Evolutionary conservation across 2,329 filamentous ascomycete species (phyloP).

Genomic region (Endothia cerciana): DNA sequence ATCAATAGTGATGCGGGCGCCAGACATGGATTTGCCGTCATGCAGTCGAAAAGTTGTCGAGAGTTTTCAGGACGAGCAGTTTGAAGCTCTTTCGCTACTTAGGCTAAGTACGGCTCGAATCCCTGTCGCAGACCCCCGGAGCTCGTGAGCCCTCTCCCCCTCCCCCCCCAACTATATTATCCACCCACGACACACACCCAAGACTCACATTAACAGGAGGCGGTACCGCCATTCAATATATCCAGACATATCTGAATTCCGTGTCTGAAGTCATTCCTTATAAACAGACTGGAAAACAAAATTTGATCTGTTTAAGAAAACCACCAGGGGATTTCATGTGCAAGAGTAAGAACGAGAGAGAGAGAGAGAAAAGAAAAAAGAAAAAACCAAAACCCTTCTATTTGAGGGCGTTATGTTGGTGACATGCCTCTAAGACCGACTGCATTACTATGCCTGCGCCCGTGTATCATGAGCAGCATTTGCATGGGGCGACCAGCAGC

Average conservation of each 20-base stretch:
- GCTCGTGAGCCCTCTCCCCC: not conserved
- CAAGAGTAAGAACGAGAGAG: too few species aligned
- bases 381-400: not conserved
- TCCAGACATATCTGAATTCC: not conserved
- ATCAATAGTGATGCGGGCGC: constrained; percentile 51
- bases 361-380: too few species aligned
- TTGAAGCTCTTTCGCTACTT: not conserved
- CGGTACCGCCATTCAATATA: not conserved
- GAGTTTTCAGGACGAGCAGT: not conserved
- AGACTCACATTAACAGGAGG: not conserved
- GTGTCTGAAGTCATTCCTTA: not conserved
- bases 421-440: not conserved
- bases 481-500: not conserved
- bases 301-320: too few species aligned
- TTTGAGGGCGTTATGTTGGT: not conserved
- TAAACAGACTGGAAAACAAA: not conserved
- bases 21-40: constrained; percentile 38
- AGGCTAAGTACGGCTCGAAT: constrained; percentile 1
- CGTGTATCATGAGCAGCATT: not conserved
- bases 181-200: not conserved
- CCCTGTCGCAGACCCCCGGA: not conserved
- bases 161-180: not conserved
- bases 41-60: not conserved
- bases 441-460: not conserved
- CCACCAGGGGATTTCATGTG: too few species aligned